phyloP scores from a whole-genome alignment of 2,329 filamentous ascomycete genomes.

The Phaeoacremonium minimum region DNA sequence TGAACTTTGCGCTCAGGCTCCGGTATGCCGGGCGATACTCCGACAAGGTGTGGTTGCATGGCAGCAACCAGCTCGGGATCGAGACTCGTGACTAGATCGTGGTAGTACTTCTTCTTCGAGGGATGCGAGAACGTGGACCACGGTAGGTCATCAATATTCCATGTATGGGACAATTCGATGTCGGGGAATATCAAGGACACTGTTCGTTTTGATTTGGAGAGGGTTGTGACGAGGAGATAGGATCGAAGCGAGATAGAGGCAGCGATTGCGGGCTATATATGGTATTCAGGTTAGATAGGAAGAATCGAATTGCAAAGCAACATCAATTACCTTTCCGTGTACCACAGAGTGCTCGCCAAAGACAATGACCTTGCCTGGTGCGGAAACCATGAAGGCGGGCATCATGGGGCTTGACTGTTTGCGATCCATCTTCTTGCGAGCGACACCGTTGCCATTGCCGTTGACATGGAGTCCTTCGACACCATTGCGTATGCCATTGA shows the following conservation, averaged over 20 bases:
- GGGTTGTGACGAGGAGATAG: slow-evolving; percentile 90
- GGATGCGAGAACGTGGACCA: slow-evolving; percentile 79
- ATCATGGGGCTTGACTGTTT: slow-evolving; percentile 65
- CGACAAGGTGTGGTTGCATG: slow-evolving; percentile 71
- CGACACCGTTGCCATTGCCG: slow-evolving; percentile 19
- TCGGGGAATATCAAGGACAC: slow-evolving; percentile 88
- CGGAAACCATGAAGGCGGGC: slow-evolving; percentile 95
- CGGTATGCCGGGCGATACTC: slow-evolving; percentile 62
- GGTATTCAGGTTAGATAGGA: slow-evolving; percentile 7
- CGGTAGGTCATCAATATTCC: slow-evolving; percentile 88
- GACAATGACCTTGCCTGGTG: slow-evolving; percentile 96
- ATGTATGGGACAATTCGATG: slow-evolving; percentile 83
- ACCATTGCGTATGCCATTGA: slow-evolving; percentile 22
- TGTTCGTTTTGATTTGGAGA: slow-evolving; percentile 87
- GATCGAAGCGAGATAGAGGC: slow-evolving; percentile 93
- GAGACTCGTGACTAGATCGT: slow-evolving; percentile 78
- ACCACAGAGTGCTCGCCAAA: slow-evolving; percentile 99
- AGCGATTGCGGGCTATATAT: slow-evolving; percentile 74
- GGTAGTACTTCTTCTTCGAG: slow-evolving; percentile 90
- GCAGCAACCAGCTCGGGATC: slow-evolving; percentile 78
- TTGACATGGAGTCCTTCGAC: slow-evolving; percentile 25
- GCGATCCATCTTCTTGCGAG: slow-evolving; percentile 37
- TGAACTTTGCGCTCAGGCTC: slow-evolving; percentile 80
- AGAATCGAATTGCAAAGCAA: too few species aligned
- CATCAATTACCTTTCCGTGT: slow-evolving; percentile 73